Evolutionary conservation across 768 basidiomycete genomes (phyloP).

Genomic region (Exsudoporus frostii): DNA sequence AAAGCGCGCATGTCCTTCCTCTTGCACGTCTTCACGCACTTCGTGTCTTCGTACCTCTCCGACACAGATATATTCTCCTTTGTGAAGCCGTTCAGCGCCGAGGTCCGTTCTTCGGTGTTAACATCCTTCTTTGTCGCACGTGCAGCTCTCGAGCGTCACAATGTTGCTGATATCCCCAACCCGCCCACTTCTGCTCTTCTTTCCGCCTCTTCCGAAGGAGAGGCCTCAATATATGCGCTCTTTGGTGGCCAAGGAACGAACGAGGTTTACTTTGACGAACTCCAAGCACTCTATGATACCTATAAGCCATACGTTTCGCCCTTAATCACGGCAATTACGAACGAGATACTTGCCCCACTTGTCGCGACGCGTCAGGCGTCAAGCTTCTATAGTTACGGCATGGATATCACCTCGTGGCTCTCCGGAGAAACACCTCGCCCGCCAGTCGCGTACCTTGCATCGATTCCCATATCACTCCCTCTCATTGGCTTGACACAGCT

Average conservation of each 20-base stretch:
- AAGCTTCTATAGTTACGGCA: conserved; percentile 73
- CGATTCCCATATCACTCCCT: conserved; percentile 90
- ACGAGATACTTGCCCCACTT: conserved; percentile 69
- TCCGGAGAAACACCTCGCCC: conserved; percentile 68
- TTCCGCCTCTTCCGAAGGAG: conserved; percentile 53
- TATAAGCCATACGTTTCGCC: conserved; percentile 84
- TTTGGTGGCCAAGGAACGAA: conserved; percentile 99
- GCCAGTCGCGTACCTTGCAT: conserved; percentile 80
- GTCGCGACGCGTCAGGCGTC: conserved; percentile 52
- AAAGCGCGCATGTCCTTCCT: conserved; percentile 64
- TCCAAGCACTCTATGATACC: conserved; percentile 86
- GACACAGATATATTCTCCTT: conserved; percentile 80
- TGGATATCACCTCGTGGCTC: conserved; percentile 85
- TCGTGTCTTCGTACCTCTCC: conserved; percentile 71
- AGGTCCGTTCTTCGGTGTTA: conserved; percentile 73
- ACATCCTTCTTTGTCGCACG: conserved; percentile 77
- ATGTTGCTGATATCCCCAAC: conserved; percentile 52
- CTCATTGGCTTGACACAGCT: conserved; percentile 97
- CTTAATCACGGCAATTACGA: conserved; percentile 62
- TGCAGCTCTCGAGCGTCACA: conserved; percentile 59
- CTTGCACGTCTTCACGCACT: conserved; percentile 69
- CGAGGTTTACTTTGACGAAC: conserved; percentile 96
- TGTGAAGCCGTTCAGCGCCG: conserved; percentile 68
- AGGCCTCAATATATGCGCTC: conserved; percentile 81
- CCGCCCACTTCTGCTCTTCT: conserved; percentile 68